Conservation (phyloP, 1,284 basidiomycete genomes). For the Amylostereum chailletii region DNA sequence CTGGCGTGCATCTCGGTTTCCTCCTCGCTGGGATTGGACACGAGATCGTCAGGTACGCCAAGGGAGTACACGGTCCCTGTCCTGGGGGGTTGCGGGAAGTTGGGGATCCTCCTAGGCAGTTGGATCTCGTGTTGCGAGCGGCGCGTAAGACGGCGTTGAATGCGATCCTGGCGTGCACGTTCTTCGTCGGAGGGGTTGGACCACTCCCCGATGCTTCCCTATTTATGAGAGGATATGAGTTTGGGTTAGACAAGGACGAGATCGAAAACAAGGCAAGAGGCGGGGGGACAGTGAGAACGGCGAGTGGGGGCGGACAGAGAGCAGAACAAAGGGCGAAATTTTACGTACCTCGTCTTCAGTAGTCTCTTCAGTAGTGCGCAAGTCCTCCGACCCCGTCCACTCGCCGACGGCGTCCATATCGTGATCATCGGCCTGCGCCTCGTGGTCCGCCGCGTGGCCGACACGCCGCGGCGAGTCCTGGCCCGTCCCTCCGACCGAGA, state of each 20-base stretch:
- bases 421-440: slow-evolving; percentile 17
- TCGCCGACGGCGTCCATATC: slow-evolving; percentile 48
- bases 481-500: slow-evolving; percentile 44
- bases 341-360: slow-evolving; percentile 56
- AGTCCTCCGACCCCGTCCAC: slow-evolving; percentile 76
- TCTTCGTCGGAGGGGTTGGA: slow-evolving; percentile 87
- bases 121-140: slow-evolving; percentile 25
- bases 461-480: slow-evolving; percentile 11
- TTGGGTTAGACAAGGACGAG: neutral
- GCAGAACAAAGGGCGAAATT: slow-evolving; percentile 9
- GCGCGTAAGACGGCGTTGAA: slow-evolving; percentile 50
- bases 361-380: slow-evolving; percentile 33
- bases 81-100: slow-evolving; percentile 68
- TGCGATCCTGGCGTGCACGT: slow-evolving; percentile 56
- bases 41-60: slow-evolving; percentile 44
- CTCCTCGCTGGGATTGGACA: slow-evolving; percentile 80
- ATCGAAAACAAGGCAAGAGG: slow-evolving; percentile 3
- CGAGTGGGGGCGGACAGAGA: slow-evolving; percentile 2
- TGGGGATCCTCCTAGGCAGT: slow-evolving; percentile 49
- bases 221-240: neutral
- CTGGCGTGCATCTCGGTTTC: slow-evolving; percentile 24
- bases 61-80: slow-evolving; percentile 10
- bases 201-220: slow-evolving; percentile 74
- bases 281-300: neutral
- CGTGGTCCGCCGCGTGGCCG: slow-evolving; percentile 9